A percentile compares a stretch with the other conserved stretches of the same genome.
phyloP scores from a whole-genome alignment of 176 grass and related monocot genomes.

The Oryza punctata region DNA sequence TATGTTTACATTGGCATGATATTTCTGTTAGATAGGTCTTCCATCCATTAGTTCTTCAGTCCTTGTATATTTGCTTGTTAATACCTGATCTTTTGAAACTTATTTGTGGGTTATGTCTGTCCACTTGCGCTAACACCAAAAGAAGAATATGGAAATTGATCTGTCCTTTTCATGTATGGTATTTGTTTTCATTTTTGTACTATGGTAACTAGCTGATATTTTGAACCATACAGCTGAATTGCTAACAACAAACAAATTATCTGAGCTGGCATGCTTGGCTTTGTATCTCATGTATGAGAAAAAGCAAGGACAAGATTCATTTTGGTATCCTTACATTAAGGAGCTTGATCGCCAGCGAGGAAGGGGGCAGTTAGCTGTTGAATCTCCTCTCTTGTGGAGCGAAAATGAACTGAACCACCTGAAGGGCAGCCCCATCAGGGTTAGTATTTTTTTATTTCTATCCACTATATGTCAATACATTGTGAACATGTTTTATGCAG shows the following conservation, averaged over 20 bases:
- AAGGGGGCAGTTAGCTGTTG: constrained; percentile 92
- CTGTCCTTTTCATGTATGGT: neutral
- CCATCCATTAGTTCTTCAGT: neutral
- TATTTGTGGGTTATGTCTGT: constrained; percentile 11
- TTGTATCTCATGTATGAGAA: constrained; percentile 99
- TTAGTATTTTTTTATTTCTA: constrained; percentile 29
- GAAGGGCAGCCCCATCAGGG: constrained; percentile 84
- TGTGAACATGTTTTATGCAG: neutral
- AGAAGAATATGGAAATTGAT: constrained; percentile 26
- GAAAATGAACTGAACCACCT: constrained; percentile 85
- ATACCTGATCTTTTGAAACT: constrained; percentile 10
- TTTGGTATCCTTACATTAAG: constrained; percentile 94
- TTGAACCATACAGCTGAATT: constrained; percentile 73
- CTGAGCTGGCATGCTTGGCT: constrained; percentile 96
- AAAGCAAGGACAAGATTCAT: constrained; percentile 90
- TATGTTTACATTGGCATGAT: constrained; percentile 19
- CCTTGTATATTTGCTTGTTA: constrained; percentile 9
- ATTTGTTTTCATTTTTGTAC: neutral
- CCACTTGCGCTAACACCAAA: constrained; percentile 18
- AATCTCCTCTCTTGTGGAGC: constrained; percentile 93
- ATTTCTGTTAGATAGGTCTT: constrained; percentile 20
- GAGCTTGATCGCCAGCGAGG: constrained; percentile 94
- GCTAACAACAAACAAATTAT: constrained; percentile 95
- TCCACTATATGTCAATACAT: constrained; percentile 30
- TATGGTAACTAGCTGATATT: constrained; percentile 23